phyloP scores from a whole-genome alignment of 176 grass and related monocot genomes.

The Aegilops bicornis region DNA sequence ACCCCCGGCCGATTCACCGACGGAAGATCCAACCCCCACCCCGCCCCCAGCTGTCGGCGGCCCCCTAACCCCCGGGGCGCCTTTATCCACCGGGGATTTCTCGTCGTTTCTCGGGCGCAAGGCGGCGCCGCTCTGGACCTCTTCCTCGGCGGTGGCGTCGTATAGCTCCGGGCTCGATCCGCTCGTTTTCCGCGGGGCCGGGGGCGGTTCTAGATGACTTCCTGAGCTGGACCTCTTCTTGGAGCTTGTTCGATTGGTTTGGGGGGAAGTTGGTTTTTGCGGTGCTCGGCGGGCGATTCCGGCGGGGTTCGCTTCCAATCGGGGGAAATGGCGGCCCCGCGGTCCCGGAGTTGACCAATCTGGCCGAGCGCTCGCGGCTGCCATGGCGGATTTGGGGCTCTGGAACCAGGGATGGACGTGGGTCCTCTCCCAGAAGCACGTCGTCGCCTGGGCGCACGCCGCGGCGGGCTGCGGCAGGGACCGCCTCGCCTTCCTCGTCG shows the following conservation, averaged over 20 bases:
- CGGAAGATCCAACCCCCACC: slow-evolving; percentile 33
- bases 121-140: slow-evolving; percentile 6
- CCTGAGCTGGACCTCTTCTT: slow-evolving; percentile 32
- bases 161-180: slow-evolving; percentile 32
- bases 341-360: slow-evolving; percentile 18
- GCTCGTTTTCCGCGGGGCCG: neutral
- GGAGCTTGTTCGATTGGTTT: slow-evolving; percentile 32
- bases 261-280: neutral
- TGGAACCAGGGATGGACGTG: slow-evolving; percentile 92
- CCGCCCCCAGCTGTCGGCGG: slow-evolving; percentile 33
- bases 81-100: slow-evolving; percentile 22
- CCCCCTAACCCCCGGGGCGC: neutral
- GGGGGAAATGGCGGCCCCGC: slow-evolving; percentile 19
- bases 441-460: slow-evolving; percentile 37
- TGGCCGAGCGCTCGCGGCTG: neutral
- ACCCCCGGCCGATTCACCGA: slow-evolving; percentile 33
- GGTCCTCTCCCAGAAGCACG: slow-evolving; percentile 78
- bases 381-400: slow-evolving; percentile 80
- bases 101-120: slow-evolving; percentile 26
- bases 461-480: slow-evolving; percentile 36
- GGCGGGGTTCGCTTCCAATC: neutral
- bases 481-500: slow-evolving; percentile 64
- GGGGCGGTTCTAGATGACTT: slow-evolving; percentile 9
- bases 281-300: neutral
- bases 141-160: neutral